Evolutionary conservation across 345 rosid species (phyloP).

Genomic region (Lepidium sativum): DNA sequence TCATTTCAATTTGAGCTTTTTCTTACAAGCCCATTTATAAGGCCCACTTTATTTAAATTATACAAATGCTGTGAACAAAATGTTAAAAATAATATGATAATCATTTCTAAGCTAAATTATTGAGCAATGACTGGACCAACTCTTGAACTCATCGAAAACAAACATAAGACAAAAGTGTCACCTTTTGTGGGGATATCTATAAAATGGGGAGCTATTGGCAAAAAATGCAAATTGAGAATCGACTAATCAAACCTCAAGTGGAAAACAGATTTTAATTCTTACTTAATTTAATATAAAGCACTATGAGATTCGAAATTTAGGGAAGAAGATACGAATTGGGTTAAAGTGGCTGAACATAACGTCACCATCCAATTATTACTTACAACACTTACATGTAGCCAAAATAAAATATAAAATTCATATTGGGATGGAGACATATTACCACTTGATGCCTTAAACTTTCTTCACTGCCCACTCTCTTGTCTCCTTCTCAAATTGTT

Average conservation of each 20-base stretch:
- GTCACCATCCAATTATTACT: constrained; percentile 20
- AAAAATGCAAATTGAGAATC: not conserved
- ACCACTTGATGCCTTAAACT: constrained; percentile 10
- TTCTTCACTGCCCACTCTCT: constrained; percentile 1
- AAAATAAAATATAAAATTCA: not conserved
- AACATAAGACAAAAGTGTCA: constrained; percentile 14
- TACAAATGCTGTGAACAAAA: not conserved
- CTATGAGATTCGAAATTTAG: constrained; percentile 14
- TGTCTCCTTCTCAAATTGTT: not conserved
- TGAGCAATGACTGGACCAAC: constrained; percentile 14
- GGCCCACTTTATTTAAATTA: not conserved
- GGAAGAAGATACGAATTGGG: not conserved
- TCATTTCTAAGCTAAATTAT: constrained; percentile 1
- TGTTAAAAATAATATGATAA: not conserved
- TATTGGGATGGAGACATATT: not conserved
- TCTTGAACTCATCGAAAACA: constrained; percentile 2
- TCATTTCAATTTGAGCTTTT: not conserved
- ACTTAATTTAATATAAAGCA: not conserved
- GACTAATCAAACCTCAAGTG: not conserved
- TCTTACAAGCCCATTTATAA: not conserved
- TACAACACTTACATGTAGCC: not conserved
- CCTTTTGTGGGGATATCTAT: constrained; percentile 4
- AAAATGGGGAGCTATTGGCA: not conserved
- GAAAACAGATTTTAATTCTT: not conserved
- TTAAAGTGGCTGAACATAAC: constrained; percentile 10